A percentile compares a stretch with the other conserved stretches of the same genome.
Conservation (phyloP, 192 early-diverging fungal species). For the Diversispora epigaea region DNA sequence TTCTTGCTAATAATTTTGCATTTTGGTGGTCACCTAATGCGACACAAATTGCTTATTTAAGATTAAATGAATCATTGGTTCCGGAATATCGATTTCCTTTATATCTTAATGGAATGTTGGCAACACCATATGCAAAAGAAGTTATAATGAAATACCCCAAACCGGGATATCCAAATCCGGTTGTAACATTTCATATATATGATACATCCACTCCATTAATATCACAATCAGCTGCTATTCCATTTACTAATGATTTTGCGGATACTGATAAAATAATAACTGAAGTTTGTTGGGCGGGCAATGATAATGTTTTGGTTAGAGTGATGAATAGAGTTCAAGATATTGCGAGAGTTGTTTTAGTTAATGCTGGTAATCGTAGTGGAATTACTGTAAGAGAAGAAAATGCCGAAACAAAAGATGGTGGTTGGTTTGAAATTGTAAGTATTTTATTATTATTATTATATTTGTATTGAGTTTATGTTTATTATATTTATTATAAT, state of each 20-base stretch:
- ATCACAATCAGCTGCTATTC: conserved; percentile 33
- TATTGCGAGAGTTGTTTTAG: conserved; percentile 65
- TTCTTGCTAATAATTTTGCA: conserved; percentile 63
- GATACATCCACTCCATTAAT: conserved; percentile 34
- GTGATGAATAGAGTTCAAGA: conserved; percentile 92
- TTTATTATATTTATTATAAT: background rate
- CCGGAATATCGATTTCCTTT: conserved; percentile 74
- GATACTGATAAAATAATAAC: conserved; percentile 77
- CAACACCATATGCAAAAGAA: conserved; percentile 65
- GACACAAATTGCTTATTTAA: conserved; percentile 73
- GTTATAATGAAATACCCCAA: conserved; percentile 88
- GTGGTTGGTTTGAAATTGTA: conserved; percentile 70
- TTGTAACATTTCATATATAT: conserved; percentile 72
- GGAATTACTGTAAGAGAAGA: conserved; percentile 59
- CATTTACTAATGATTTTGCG: conserved; percentile 47
- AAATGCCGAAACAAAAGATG: conserved; percentile 61
- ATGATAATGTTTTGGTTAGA: conserved; percentile 66
- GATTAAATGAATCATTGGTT: conserved; percentile 83
- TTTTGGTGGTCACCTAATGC: conserved; percentile 91
- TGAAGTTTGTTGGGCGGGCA: conserved; percentile 77
- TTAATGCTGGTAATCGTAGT: conserved; percentile 39
- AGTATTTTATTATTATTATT: background rate
- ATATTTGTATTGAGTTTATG: conserved; percentile 12
- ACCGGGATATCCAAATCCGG: conserved; percentile 84
- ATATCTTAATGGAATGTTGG: conserved; percentile 60